These are phyloP conservation scores for Ustilago vetiveriae DNA, from an alignment of 1,284 basidiomycete species.

Conservation along the genomic window DNA sequence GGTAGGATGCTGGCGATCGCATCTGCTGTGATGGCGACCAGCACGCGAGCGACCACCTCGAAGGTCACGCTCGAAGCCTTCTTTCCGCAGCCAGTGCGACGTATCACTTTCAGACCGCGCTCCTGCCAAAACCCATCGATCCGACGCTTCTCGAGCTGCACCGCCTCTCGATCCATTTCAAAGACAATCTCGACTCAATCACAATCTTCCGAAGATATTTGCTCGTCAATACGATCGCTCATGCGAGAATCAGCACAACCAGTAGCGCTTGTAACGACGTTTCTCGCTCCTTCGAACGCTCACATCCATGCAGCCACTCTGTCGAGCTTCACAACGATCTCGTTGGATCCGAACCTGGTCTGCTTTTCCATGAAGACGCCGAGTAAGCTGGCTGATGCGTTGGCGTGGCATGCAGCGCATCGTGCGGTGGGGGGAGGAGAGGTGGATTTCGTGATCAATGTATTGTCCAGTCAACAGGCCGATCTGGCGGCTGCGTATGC, in stretches of 20 bases:
- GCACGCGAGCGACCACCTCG: conserved; percentile 18
- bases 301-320: conserved; percentile 43
- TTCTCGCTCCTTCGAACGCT: conserved; percentile 6
- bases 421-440: not conserved
- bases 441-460: conserved; percentile 26
- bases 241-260: conserved; percentile 43
- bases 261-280: conserved; percentile 33
- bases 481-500: conserved; percentile 24
- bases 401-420: conserved; percentile 2
- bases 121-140: not conserved
- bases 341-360: conserved; percentile 29
- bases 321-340: conserved; percentile 36
- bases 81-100: not conserved
- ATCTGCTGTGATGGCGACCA: conserved; percentile 2
- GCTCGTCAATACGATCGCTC: conserved; percentile 18
- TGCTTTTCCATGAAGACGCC: conserved; percentile 40
- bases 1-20: not conserved
- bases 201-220: not conserved
- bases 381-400: conserved; percentile 19
- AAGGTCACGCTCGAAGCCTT: conserved; percentile 26
- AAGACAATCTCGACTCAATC: not conserved
- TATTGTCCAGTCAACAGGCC: conserved; percentile 5
- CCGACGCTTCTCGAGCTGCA: not conserved
- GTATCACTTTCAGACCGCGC: not conserved
- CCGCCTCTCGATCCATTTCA: not conserved